These are phyloP conservation scores for Arabis hirsuta DNA, from an alignment of 345 rosid genomes.

Conservation along the genomic window DNA sequence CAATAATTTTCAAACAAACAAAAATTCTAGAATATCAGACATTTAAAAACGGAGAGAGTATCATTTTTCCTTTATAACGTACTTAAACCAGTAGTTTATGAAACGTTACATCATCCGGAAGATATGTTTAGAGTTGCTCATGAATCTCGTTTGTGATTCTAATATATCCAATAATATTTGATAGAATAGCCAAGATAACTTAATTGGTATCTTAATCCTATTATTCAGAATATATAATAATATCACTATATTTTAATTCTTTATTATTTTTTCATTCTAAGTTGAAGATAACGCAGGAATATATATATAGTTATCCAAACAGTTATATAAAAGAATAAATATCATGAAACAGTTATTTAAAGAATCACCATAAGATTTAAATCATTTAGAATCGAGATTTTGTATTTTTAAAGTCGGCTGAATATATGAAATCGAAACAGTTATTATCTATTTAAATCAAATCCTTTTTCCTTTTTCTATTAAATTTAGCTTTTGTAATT, in stretches of 20 bases:
- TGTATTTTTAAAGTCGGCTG: too few species aligned
- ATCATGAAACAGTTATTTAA: not conserved
- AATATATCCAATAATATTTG: not conserved
- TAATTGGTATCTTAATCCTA: not conserved
- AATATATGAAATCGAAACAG: too few species aligned
- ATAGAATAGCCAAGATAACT: constrained; percentile 4
- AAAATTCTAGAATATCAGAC: too few species aligned
- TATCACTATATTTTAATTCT: not conserved
- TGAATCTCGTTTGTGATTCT: constrained; percentile 3
- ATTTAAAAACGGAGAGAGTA: too few species aligned
- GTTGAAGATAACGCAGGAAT: constrained; percentile 1
- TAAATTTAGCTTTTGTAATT: too few species aligned
- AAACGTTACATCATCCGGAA: not conserved
- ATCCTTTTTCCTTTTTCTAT: too few species aligned
- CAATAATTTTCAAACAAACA: too few species aligned
- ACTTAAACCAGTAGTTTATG: not conserved
- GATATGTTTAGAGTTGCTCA: not conserved
- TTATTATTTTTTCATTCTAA: not conserved
- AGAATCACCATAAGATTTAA: not conserved
- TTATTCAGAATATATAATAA: not conserved
- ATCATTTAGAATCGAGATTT: not conserved
- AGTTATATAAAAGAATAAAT: not conserved
- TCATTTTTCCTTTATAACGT: not conserved
- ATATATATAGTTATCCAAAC: not conserved
- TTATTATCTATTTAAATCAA: too few species aligned